Conservation (phyloP, 345 rosid genomes). For the Moricandia arvensis region DNA sequence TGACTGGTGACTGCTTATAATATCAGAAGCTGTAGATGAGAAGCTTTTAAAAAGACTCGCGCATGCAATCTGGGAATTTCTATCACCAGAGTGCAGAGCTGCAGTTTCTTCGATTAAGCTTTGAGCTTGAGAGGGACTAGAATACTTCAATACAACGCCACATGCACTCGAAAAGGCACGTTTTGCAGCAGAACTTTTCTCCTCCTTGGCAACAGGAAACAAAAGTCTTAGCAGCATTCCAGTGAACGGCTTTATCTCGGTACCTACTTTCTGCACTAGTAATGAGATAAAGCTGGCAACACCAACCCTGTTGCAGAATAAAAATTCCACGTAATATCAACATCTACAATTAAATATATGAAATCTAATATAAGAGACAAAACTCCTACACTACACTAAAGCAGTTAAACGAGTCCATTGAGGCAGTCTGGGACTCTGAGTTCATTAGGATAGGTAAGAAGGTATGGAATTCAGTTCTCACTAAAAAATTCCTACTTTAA, state of each 20-base stretch:
- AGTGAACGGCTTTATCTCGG: constrained; percentile 70
- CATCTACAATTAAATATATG: neutral
- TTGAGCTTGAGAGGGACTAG: constrained; percentile 66
- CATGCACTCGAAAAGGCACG: constrained; percentile 96
- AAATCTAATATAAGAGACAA: neutral
- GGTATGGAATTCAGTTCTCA: constrained; percentile 7
- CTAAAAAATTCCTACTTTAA: neutral
- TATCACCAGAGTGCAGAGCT: constrained; percentile 77
- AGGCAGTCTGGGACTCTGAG: neutral
- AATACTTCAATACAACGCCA: constrained; percentile 70
- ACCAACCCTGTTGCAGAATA: constrained; percentile 67
- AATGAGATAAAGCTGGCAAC: constrained; percentile 84
- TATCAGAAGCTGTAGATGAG: constrained; percentile 73
- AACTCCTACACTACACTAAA: neutral
- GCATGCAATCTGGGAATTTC: constrained; percentile 77
- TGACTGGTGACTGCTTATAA: constrained; percentile 65
- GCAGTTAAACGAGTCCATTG: neutral
- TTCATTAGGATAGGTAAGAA: neutral
- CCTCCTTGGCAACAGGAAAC: constrained; percentile 80
- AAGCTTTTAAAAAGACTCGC: constrained; percentile 80
- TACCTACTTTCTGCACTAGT: constrained; percentile 77
- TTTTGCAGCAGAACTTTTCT: constrained; percentile 74
- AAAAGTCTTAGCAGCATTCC: constrained; percentile 63
- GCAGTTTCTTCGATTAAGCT: constrained; percentile 82
- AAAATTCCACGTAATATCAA: constrained; percentile 13